These are phyloP conservation scores for Corymbia maculata DNA, from an alignment of 345 rosid genomes.

Conservation along the genomic window DNA sequence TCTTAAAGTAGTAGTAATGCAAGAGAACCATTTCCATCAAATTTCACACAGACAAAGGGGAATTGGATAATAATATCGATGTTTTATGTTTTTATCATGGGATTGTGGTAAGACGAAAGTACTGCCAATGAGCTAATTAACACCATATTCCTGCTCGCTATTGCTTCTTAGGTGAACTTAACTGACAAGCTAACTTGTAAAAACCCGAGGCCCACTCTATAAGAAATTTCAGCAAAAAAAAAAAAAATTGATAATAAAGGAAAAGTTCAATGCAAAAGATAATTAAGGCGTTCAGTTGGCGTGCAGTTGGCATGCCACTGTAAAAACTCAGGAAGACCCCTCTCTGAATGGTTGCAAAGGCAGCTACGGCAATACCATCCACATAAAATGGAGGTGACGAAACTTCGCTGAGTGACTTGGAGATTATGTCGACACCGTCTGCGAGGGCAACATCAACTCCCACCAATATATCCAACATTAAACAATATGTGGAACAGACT, in stretches of 20 bases:
- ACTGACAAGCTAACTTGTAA: background rate
- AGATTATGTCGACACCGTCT: background rate
- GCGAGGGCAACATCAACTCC: background rate
- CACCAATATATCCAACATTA: fast-evolving
- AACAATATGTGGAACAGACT: fast-evolving
- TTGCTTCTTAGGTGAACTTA: background rate
- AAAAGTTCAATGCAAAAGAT: too few relatives aligned
- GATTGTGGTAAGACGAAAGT: background rate
- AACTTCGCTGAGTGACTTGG: background rate
- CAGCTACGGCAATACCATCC: fast-evolving
- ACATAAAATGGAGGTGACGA: background rate
- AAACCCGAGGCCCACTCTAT: too few relatives aligned
- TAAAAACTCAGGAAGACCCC: fast-evolving
- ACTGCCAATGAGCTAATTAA: background rate
- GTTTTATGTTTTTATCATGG: background rate
- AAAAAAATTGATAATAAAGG: too few relatives aligned
- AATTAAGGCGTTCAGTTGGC: too few relatives aligned
- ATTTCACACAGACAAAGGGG: background rate
- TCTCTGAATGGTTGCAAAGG: background rate
- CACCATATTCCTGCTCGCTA: background rate
- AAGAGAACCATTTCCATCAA: background rate
- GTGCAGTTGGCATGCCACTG: too few relatives aligned
- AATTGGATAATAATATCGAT: too few relatives aligned
- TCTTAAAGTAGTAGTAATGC: too few relatives aligned
- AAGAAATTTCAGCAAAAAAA: too few relatives aligned